A percentile compares a stretch with the other conserved stretches of the same genome.
Evolutionary conservation across 2,329 filamentous ascomycete species (phyloP).

Genomic region (Iodosphaeria phyllophila): DNA sequence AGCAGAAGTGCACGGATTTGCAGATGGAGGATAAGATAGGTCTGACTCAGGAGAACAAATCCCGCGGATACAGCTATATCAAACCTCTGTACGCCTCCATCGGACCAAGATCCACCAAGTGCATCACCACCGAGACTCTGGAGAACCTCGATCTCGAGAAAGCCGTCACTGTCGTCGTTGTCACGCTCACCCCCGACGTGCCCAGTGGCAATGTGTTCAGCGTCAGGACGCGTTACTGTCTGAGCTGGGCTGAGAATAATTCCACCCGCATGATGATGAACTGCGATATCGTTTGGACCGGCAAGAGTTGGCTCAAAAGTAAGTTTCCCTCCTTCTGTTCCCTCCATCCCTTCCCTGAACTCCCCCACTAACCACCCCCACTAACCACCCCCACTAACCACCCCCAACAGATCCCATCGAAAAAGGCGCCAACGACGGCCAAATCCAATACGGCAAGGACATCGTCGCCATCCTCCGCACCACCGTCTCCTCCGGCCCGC

Average conservation of each 20-base stretch:
- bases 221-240: conserved; percentile 85
- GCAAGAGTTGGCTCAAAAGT: conserved; percentile 98
- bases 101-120: conserved; percentile 88
- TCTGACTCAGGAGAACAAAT: conserved; percentile 54
- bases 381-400: no score
- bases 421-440: conserved; percentile 83
- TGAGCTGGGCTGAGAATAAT: conserved; percentile 82
- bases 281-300: conserved; percentile 86
- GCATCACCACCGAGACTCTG: conserved; percentile 70
- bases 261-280: conserved; percentile 71
- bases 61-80: conserved; percentile 68
- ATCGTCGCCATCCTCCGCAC: conserved; percentile 56
- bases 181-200: conserved; percentile 84
- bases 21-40: conserved; percentile 74
- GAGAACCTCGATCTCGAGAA: conserved; percentile 78
- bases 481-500: conserved; percentile 48
- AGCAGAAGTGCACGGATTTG: conserved; percentile 81
- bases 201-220: conserved; percentile 83
- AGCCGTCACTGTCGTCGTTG: conserved; percentile 61
- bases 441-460: conserved; percentile 65
- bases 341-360: conserved; percentile 1
- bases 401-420: conserved; percentile 88
- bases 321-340: conserved; percentile 11
- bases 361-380: no score
- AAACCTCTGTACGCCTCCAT: conserved; percentile 74